Evolutionary conservation across 2,329 filamentous ascomycete species (phyloP).

Genomic region (Pseudocercospora musae): DNA sequence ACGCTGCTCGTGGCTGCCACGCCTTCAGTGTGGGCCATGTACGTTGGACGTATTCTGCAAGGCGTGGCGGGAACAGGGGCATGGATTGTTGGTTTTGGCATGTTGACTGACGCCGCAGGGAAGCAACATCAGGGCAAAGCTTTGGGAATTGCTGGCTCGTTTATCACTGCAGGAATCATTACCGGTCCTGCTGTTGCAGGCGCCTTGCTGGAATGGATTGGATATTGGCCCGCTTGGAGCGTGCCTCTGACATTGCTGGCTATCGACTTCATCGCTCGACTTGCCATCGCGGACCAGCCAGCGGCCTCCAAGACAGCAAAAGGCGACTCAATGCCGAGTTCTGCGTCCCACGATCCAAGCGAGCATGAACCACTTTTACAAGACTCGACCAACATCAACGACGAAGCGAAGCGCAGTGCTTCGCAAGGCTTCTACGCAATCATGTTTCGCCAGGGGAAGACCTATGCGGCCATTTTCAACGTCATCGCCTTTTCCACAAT

Average conservation of each 20-base stretch:
- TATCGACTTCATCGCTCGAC: conserved; percentile 16
- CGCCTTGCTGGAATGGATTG: conserved; percentile 14
- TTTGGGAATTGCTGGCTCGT: conserved; percentile 13
- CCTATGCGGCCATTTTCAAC: conserved; percentile 17
- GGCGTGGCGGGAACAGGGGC: conserved; percentile 15
- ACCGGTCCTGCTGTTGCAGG: conserved; percentile 15
- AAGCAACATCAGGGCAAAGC: conserved; percentile 17
- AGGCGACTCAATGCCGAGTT: not conserved
- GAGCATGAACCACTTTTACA: conserved; percentile 5
- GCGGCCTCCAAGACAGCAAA: not conserved
- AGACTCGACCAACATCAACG: not conserved
- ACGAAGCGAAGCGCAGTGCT: not conserved
- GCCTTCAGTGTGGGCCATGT: conserved; percentile 14
- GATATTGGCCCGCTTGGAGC: conserved; percentile 22
- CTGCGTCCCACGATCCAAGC: not conserved
- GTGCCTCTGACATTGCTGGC: conserved; percentile 16
- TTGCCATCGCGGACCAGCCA: conserved; percentile 15
- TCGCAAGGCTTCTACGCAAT: conserved; percentile 12
- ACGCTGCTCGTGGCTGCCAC: conserved; percentile 15
- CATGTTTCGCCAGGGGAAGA: conserved; percentile 7
- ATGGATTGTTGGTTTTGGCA: conserved; percentile 20
- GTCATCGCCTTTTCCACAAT: conserved; percentile 14
- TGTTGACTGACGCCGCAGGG: conserved; percentile 18
- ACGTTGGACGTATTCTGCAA: conserved; percentile 17
- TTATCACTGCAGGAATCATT: conserved; percentile 18